Evolutionary conservation across 148 eudicot genomes (phyloP).

Genomic region (Chenopodium formosanum): DNA sequence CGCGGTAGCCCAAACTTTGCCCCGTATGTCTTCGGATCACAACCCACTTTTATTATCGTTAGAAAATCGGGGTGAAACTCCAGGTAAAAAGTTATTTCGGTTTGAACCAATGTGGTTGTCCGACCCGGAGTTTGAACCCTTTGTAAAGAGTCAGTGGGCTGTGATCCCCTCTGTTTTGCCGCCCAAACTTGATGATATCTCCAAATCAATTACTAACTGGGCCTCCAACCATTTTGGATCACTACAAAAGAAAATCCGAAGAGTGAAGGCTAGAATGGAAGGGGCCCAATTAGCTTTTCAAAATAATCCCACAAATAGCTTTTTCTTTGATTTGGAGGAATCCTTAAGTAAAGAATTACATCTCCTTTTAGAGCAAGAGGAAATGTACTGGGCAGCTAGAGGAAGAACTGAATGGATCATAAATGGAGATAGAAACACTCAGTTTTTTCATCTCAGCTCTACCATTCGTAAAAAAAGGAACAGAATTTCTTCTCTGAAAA

Average conservation of each 20-base stretch:
- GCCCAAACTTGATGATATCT: fast-evolving
- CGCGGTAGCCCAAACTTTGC: not conserved
- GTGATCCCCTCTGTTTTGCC: not conserved
- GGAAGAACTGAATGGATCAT: not conserved
- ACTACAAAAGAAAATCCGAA: fast-evolving
- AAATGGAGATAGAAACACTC: not conserved
- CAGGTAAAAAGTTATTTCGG: no score
- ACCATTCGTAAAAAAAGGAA: no score
- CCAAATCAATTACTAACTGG: not conserved
- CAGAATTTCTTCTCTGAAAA: no score
- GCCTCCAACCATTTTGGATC: not conserved
- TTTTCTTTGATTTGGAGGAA: not conserved
- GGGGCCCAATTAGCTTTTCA: not conserved
- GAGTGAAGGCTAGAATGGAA: not conserved
- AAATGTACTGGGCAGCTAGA: not conserved
- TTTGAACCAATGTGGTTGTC: not conserved
- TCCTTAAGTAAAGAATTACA: fast-evolving
- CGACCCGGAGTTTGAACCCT: not conserved
- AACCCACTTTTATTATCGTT: not conserved
- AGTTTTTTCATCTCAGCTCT: not conserved
- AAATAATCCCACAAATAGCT: not conserved
- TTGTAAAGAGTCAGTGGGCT: not conserved
- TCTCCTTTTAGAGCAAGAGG: not conserved
- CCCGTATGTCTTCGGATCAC: not conserved
- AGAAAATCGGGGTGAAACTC: no score